Evolutionary conservation across 805 yeast genomes (phyloP), one percentile per base, ranked within the genome.

Genomic region (Hanseniaspora jakobsenii): DNA sequence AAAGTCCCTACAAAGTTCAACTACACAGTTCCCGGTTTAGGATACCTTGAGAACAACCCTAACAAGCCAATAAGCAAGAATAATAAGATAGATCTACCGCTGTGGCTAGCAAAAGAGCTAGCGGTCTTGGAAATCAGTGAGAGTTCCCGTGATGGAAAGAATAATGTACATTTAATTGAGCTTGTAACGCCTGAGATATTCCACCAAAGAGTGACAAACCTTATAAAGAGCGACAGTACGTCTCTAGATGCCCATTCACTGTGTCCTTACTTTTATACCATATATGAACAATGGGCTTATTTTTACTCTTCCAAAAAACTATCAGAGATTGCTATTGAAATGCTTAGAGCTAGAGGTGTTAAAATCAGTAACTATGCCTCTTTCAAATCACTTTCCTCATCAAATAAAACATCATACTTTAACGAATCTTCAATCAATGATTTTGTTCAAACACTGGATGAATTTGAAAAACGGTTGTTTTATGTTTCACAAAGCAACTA

Each of bases 51-150:
- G 54, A 85, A 87, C 6, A 75, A 79, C 49, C 82, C 85, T 1
- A 83, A 81, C 1, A 70, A 74, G 50, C 60, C 63, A n/a, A 62
- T 66, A n/a, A 51, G 49, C 30, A 53, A 73, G 52, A 77, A 75
- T 27, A 68, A 86, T 2, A 77, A 76, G 53, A 54, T 85, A 3
- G 87, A 82, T 47, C 66, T 89, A 19, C 97, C 97, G 0, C 60
- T 86, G 23, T 89, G 97, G 97, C 62, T 89, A 32, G 93, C 95
- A 0, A 78, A 78, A 48, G 72, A 81, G 1, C 63, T 87, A 26
- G 94, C 94, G 0, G 65, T 72, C 16, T 53, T 61, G 51, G 54
- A 68, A 49, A 53, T 55, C 12, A 51, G 48, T 12, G 50, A 54
- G 46, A 67, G 61, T 22, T 63, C 57, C 10, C 59, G 61, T 0